Evolutionary conservation across 768 basidiomycete species (phyloP).

Genomic region (Xerocomellus amylosporus): DNA sequence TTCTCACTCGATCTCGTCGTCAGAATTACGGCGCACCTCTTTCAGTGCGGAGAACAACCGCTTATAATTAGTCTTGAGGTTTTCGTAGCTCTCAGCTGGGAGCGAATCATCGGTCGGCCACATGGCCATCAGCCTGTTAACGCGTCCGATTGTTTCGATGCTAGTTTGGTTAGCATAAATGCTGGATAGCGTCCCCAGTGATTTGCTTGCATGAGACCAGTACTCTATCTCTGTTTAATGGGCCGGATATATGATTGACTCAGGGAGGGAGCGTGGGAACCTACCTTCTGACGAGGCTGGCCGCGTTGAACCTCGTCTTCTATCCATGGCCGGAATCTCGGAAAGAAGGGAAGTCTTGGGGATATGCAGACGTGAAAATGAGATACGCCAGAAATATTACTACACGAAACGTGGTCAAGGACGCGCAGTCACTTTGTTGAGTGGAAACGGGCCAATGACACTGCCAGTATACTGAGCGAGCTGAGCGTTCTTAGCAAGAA

Average conservation of each 20-base stretch:
- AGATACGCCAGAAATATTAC: conserved; percentile 1
- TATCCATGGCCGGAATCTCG: conserved; percentile 49
- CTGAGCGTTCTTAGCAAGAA: conserved; percentile 10
- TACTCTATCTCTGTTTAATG: conserved; percentile 61
- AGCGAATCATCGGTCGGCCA: conserved; percentile 73
- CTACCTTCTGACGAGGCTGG: conserved; percentile 78
- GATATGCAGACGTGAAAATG: background rate
- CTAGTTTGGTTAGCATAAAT: conserved; percentile 50
- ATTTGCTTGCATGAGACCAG: conserved; percentile 67
- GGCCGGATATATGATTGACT: conserved; percentile 5
- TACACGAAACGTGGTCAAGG: conserved; percentile 5
- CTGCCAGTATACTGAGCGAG: background rate
- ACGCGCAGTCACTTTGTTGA: conserved; percentile 5
- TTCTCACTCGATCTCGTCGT: conserved; percentile 63
- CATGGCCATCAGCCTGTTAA: conserved; percentile 66
- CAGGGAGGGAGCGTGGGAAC: conserved; percentile 26
- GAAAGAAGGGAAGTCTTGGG: background rate
- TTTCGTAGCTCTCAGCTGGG: conserved; percentile 65
- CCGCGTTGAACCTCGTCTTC: conserved; percentile 59
- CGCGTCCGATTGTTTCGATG: conserved; percentile 62
- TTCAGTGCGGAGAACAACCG: conserved; percentile 59
- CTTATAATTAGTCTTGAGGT: conserved; percentile 59
- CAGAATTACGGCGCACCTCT: conserved; percentile 57
- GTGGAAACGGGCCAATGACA: background rate
- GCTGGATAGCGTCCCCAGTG: conserved; percentile 53